These are phyloP conservation scores for Taxillus chinensis DNA, from an alignment of 164 flowering plant genomes.

Conservation along the genomic window DNA sequence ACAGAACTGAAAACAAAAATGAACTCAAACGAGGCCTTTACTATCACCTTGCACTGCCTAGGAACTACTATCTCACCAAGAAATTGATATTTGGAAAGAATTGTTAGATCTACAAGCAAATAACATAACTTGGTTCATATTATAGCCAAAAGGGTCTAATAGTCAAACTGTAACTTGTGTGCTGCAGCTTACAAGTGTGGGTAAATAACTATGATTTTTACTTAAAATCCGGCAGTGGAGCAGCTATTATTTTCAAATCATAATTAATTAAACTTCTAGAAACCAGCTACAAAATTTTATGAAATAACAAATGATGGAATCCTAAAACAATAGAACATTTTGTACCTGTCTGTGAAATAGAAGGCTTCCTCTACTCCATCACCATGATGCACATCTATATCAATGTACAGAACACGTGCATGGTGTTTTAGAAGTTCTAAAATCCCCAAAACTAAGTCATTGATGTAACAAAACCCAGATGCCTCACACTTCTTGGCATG, in stretches of 20 bases:
- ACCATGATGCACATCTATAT: conserved; percentile 98
- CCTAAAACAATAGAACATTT: neutral
- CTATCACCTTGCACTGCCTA: too few relatives aligned
- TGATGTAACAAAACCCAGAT: conserved; percentile 96
- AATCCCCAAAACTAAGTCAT: conserved; percentile 93
- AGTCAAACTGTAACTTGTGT: too few relatives aligned
- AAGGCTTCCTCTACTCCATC: conserved; percentile 99
- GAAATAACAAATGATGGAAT: neutral
- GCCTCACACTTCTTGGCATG: conserved; percentile 98
- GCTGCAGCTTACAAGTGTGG: too few relatives aligned
- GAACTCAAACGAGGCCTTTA: too few relatives aligned
- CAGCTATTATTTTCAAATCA: neutral
- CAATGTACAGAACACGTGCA: conserved; percentile 87
- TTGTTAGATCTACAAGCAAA: too few relatives aligned
- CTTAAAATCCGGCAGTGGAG: neutral
- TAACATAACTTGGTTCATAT: too few relatives aligned
- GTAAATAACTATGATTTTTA: too few relatives aligned
- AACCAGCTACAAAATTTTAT: neutral
- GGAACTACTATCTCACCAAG: too few relatives aligned
- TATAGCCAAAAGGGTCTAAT: too few relatives aligned
- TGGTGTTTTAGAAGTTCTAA: conserved; percentile 90
- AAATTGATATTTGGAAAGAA: too few relatives aligned
- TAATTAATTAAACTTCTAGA: neutral
- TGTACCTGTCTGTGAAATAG: conserved; percentile 88
- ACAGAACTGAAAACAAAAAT: too few relatives aligned